Percentiles rank a stretch among this genome's conserved stretches.
phyloP scores from a whole-genome alignment of 768 basidiomycete genomes.

The Pleurotus tuber-regium region DNA sequence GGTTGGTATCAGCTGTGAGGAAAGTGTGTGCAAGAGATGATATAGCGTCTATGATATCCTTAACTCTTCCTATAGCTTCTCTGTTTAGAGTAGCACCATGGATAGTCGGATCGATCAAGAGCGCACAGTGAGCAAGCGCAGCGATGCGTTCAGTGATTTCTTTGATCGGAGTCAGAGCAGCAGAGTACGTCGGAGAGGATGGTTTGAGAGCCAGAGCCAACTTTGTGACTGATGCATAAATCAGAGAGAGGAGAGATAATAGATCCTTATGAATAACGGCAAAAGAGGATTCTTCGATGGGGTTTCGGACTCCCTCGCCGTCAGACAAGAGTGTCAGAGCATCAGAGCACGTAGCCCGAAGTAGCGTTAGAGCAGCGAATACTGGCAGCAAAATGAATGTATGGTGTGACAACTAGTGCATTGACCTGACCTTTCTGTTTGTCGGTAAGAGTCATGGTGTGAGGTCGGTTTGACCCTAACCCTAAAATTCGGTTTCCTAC shows the following conservation, averaged over 20 bases:
- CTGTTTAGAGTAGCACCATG: constrained; percentile 48
- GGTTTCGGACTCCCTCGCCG: constrained; percentile 4
- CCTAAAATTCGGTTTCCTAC: constrained; percentile 16
- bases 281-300: constrained; percentile 23
- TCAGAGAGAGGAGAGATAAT: constrained; percentile 52
- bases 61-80: constrained; percentile 39
- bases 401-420: background rate
- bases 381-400: constrained; percentile 19
- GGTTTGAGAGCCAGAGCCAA: constrained; percentile 63
- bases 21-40: constrained; percentile 43
- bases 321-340: constrained; percentile 29
- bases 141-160: constrained; percentile 50
- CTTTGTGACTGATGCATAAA: constrained; percentile 59
- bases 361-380: constrained; percentile 27
- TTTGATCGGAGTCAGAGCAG: constrained; percentile 48
- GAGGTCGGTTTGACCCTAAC: constrained; percentile 16
- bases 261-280: constrained; percentile 52
- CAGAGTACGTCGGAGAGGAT: constrained; percentile 47
- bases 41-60: constrained; percentile 42
- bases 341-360: constrained; percentile 35
- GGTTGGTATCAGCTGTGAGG: constrained; percentile 29
- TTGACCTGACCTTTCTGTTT: constrained; percentile 34
- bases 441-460: constrained; percentile 32
- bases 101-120: constrained; percentile 34
- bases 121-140: constrained; percentile 48